Evolutionary conservation across 2,329 filamentous ascomycete species (phyloP), one percentile per base, ranked within the genome.

Genomic region (Aspergillus unguis): DNA sequence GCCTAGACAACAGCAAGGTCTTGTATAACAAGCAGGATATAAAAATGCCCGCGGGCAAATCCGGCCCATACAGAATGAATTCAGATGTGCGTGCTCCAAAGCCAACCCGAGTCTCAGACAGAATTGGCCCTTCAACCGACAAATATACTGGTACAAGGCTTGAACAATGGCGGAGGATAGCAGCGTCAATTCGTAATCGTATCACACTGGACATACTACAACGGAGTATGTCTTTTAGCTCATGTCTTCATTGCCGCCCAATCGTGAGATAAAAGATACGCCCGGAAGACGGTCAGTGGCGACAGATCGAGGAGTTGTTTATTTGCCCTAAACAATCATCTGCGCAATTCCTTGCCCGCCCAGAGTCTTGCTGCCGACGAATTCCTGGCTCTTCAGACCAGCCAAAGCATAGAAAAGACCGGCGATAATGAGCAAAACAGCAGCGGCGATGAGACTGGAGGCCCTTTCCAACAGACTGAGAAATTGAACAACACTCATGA

Each of bases 261-360:
- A 28, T 29, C 37, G 23, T 10, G n/a, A 10, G 17, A 27, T 27
- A 5, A 17, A 17, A 43, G 29, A 17, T 17, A 17, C 17, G 17
- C 17, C 17, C 17, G 1, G 17, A 17, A 17, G 17, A 17, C 17
- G 17, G 17, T 17, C n/a, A 17, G 42, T 11, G 29, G 23, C 42
- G 42, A 44, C 29, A 44, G 29, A 25, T 17, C 17, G 1, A 17
- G 17, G 17, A 17, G 17, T 17, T 17, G 17, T 17, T 17, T n/a
- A 11, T n/a, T 27, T 29, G 2, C 28, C 51, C 62, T 61, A 95
- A 67, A 97, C 91, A 75, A 97, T 96, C 92, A 97, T 96, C 79
- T 96, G 92, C 57, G 91, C 94, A 62, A 96, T 88, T 48, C 92
- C 92, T 62, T 90, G 87, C 48, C 94, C 94, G 61, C 94, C 94